A percentile compares a stretch with the other conserved stretches of the same genome.
Evolutionary conservation across 2,329 filamentous ascomycete genomes (phyloP).

Genomic region (Diaporthe citrichinensis): DNA sequence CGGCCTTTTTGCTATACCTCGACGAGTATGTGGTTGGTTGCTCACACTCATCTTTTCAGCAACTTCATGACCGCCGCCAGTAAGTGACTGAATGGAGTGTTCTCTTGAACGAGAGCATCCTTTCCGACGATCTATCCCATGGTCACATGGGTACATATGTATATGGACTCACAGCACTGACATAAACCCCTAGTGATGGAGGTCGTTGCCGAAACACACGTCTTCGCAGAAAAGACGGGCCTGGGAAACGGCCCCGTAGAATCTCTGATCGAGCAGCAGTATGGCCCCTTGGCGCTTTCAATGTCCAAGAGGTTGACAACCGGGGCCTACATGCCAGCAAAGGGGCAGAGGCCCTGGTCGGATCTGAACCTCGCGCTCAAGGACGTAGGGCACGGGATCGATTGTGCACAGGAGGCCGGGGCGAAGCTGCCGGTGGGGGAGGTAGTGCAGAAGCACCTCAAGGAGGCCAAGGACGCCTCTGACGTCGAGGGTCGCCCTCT

Average conservation of each 20-base stretch:
- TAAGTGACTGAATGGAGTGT: background rate
- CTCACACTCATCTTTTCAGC: slow-evolving; percentile 44
- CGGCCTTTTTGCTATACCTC: background rate
- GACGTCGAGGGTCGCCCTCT: slow-evolving; percentile 53
- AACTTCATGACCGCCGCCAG: slow-evolving; percentile 62
- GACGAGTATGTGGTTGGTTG: background rate
- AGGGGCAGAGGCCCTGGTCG: slow-evolving; percentile 58
- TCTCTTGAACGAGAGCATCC: background rate
- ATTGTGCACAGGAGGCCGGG: slow-evolving; percentile 56
- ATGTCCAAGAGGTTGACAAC: slow-evolving; percentile 56
- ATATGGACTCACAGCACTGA: background rate
- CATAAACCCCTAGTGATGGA: slow-evolving; percentile 70
- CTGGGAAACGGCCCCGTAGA: slow-evolving; percentile 58
- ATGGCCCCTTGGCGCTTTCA: slow-evolving; percentile 53
- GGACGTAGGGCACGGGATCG: slow-evolving; percentile 65
- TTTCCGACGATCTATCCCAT: background rate
- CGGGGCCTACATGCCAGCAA: slow-evolving; percentile 54
- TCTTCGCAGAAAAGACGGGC: slow-evolving; percentile 61
- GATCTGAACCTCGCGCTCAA: slow-evolving; percentile 65
- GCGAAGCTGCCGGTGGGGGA: slow-evolving; percentile 58
- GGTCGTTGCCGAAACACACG: slow-evolving; percentile 63
- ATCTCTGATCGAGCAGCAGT: slow-evolving; percentile 57
- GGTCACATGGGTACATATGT: fast-evolving
- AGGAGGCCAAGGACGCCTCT: slow-evolving; percentile 60
- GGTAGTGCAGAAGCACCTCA: slow-evolving; percentile 58